These are phyloP conservation scores for Macaranga tanarius DNA, from an alignment of 441 rosid species.

Conservation along the genomic window DNA sequence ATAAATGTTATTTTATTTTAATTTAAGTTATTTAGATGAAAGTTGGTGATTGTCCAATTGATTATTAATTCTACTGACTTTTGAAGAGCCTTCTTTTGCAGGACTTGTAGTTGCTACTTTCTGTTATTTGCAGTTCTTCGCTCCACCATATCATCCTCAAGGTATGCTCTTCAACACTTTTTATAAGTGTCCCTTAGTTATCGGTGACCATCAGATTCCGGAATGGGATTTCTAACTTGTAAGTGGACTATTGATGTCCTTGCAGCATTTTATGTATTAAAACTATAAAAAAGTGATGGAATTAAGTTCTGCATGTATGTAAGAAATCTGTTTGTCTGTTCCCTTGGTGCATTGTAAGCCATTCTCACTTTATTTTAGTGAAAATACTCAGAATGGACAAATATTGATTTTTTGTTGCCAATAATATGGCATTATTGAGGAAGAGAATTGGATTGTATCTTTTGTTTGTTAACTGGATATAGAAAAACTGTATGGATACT, in stretches of 20 bases:
- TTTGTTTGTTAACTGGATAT: too few relatives aligned
- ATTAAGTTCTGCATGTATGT: background rate
- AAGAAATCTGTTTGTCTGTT: background rate
- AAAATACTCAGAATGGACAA: background rate
- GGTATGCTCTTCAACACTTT: conserved; percentile 36
- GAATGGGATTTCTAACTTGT: background rate
- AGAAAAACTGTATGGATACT: too few relatives aligned
- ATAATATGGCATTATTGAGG: too few relatives aligned
- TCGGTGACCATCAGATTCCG: background rate
- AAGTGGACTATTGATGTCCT: background rate
- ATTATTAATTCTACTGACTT: conserved; percentile 3
- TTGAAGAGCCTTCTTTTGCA: conserved; percentile 26
- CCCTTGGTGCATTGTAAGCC: background rate
- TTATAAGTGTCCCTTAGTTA: background rate
- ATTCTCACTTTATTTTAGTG: background rate
- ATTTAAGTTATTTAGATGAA: conserved; percentile 1
- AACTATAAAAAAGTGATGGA: background rate
- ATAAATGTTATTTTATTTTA: background rate
- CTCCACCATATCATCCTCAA: conserved; percentile 65
- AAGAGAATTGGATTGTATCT: too few relatives aligned
- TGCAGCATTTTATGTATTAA: background rate
- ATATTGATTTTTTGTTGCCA: too few relatives aligned
- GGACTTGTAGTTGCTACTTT: conserved; percentile 57
- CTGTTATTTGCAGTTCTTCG: conserved; percentile 84
- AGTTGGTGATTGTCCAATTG: background rate